Evolutionary conservation across 1,284 basidiomycete genomes (phyloP).

Genomic region (Ganoderma lucidum): DNA sequence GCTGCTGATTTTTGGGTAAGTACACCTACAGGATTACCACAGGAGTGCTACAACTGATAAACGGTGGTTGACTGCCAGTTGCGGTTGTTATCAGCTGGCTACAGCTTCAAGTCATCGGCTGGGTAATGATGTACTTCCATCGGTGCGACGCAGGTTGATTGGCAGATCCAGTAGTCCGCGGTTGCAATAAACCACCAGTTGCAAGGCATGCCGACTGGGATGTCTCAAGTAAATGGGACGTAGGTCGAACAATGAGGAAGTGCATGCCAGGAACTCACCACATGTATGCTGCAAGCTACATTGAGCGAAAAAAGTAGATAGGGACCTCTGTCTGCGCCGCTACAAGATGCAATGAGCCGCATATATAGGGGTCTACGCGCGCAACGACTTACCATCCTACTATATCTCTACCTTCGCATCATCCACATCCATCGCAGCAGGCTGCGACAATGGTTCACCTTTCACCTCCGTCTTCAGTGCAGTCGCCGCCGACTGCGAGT

Average conservation of each 20-base stretch:
- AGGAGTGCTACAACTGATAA: no score
- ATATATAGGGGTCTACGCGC: not conserved
- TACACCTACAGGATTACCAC: no score
- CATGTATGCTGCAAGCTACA: not conserved
- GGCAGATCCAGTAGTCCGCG: not conserved
- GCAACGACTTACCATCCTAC: not conserved
- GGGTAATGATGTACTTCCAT: not conserved
- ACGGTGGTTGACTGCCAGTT: not conserved
- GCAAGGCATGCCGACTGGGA: no score
- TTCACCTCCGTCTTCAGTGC: slow-evolving; percentile 10
- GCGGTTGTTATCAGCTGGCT: not conserved
- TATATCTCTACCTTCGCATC: slow-evolving; percentile 31
- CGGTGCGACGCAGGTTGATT: not conserved
- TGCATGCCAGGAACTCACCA: not conserved
- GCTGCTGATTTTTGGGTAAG: no score
- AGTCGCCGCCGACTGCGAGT: slow-evolving; percentile 12
- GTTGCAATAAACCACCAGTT: not conserved
- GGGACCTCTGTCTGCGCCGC: not conserved
- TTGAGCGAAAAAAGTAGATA: not conserved
- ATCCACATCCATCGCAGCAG: slow-evolving; percentile 24
- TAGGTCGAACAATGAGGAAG: not conserved
- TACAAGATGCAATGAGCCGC: not conserved
- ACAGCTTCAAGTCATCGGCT: not conserved
- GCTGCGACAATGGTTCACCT: not conserved
- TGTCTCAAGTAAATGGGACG: no score